These are phyloP conservation scores for Cytospora mali DNA, from an alignment of 2,329 filamentous ascomycete genomes.

Conservation along the genomic window DNA sequence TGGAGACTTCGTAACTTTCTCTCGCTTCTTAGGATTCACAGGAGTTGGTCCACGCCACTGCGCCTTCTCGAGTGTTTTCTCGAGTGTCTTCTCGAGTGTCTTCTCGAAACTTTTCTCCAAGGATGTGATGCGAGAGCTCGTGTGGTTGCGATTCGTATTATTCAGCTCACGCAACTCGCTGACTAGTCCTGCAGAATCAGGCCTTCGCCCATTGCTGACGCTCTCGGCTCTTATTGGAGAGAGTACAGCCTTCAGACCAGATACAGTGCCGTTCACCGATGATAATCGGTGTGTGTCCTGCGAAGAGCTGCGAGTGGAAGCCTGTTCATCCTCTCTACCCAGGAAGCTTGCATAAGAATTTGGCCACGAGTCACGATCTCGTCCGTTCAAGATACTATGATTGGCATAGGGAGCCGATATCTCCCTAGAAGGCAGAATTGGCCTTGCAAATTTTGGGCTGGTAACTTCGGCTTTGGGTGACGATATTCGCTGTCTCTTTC, in stretches of 20 bases:
- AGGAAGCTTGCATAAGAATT: constrained; percentile 2
- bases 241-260: background rate
- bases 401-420: constrained; percentile 4
- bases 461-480: constrained; percentile 15
- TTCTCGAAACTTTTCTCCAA: constrained; percentile 3
- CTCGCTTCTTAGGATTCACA: background rate
- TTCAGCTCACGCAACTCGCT: constrained; percentile 5
- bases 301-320: background rate
- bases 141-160: constrained; percentile 11
- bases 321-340: background rate
- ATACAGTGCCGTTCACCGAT: background rate
- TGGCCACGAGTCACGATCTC: constrained; percentile 9
- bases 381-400: background rate
- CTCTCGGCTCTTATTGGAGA: constrained; percentile 5
- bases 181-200: background rate
- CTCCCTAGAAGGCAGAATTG: constrained; percentile 8
- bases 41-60: background rate
- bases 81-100: constrained; percentile 4
- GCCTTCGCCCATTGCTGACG: constrained; percentile 1
- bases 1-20: constrained; percentile 3
- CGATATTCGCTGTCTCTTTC: constrained; percentile 24
- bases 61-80: background rate
- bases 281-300: background rate
- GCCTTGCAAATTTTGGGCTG: constrained; percentile 9
- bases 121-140: constrained; percentile 4